phyloP scores from a whole-genome alignment of 805 yeast genomes.

The Saturnispora bothae region DNA sequence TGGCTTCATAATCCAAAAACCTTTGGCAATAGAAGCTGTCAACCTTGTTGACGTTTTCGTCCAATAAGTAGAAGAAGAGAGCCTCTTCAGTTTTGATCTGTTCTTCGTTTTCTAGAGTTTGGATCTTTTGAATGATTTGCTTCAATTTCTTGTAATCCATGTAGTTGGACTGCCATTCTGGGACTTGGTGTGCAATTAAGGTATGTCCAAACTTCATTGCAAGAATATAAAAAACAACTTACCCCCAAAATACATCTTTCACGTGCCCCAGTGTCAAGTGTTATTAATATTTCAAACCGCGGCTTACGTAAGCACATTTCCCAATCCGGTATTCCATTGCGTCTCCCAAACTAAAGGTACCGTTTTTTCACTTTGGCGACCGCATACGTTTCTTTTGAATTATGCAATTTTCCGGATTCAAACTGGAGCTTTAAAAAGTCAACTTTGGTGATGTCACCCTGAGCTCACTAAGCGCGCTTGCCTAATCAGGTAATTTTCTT shows the following conservation, averaged over 20 bases:
- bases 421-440: too few species aligned
- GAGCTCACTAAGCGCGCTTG: constrained; percentile 7
- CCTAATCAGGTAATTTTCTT: constrained; percentile 8
- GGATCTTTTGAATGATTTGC: constrained; percentile 62
- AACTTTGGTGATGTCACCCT: constrained; percentile 2
- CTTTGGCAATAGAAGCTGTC: constrained; percentile 69
- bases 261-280: neutral
- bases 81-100: constrained; percentile 40
- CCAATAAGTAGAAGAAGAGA: constrained; percentile 66
- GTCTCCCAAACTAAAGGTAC: too few species aligned
- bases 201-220: constrained; percentile 76
- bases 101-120: constrained; percentile 31
- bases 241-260: neutral
- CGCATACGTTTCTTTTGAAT: too few species aligned
- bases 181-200: constrained; percentile 74
- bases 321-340: neutral
- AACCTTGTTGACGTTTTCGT: constrained; percentile 71
- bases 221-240: neutral
- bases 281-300: neutral
- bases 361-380: too few species aligned
- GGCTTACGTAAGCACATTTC: neutral
- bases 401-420: neutral
- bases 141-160: constrained; percentile 81
- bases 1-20: constrained; percentile 60
- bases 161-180: constrained; percentile 81